Percentiles rank a stretch among this genome's conserved stretches.
Evolutionary conservation across 306 rosid species (phyloP).

Genomic region (Hippophae rhamnoides): DNA sequence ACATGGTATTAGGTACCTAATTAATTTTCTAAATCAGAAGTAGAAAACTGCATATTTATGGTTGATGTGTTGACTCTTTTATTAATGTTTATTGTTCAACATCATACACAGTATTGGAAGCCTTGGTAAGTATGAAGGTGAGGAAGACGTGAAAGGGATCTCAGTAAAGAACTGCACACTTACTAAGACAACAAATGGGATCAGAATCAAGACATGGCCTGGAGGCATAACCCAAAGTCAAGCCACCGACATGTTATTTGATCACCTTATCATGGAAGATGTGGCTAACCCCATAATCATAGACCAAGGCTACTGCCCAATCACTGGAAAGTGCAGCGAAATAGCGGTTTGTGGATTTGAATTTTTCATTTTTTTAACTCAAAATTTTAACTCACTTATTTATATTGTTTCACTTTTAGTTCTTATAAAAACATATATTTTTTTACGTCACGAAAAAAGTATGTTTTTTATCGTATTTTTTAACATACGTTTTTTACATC

Average conservation of each 20-base stretch:
- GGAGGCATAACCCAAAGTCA: slow-evolving; percentile 3
- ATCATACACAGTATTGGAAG: no score
- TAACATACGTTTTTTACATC: no score
- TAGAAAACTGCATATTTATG: no score
- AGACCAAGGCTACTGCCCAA: slow-evolving; percentile 45
- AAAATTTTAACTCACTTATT: no score
- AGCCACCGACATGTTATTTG: slow-evolving; percentile 22
- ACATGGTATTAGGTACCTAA: slow-evolving; percentile 17
- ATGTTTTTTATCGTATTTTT: no score
- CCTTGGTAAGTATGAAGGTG: not conserved
- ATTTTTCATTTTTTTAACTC: not conserved
- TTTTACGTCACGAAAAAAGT: no score
- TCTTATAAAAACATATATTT: no score
- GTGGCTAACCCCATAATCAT: slow-evolving; percentile 32
- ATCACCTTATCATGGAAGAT: slow-evolving; percentile 30
- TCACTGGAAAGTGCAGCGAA: not conserved
- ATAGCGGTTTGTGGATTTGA: not conserved
- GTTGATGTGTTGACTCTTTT: no score
- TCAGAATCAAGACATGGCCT: slow-evolving; percentile 48
- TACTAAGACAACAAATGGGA: slow-evolving; percentile 22
- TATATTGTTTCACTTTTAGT: not conserved
- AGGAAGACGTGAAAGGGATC: slow-evolving; percentile 19
- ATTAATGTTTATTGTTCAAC: no score
- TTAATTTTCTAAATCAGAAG: not conserved
- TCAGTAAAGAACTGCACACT: slow-evolving; percentile 26